phyloP scores from a whole-genome alignment of 1,139 yeast species.

The Pichia sp. region DNA sequence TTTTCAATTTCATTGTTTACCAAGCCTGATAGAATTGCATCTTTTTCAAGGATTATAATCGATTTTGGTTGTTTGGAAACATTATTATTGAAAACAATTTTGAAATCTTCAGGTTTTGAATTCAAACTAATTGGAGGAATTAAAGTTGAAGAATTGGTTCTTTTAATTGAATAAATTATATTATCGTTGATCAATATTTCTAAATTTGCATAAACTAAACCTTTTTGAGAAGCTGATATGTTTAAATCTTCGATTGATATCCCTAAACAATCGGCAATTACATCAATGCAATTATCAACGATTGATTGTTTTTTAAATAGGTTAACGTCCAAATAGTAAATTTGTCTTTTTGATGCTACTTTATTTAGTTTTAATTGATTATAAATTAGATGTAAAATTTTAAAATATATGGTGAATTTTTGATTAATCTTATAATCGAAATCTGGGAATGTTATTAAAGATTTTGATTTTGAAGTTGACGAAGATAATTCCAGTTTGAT shows the following conservation, averaged over 20 bases:
- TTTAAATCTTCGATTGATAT: constrained; percentile 34
- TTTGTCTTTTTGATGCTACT: constrained; percentile 50
- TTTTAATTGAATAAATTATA: neutral
- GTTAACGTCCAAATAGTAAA: constrained; percentile 58
- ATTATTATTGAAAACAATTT: constrained; percentile 12
- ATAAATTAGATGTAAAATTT: constrained; percentile 18
- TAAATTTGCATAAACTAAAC: constrained; percentile 42
- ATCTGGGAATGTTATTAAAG: constrained; percentile 17
- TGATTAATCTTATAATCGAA: constrained; percentile 12
- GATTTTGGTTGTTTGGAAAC: constrained; percentile 22
- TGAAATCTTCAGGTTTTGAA: constrained; percentile 19
- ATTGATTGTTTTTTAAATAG: constrained; percentile 44
- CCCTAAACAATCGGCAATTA: constrained; percentile 27
- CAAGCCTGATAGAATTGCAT: constrained; percentile 30
- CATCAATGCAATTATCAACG: constrained; percentile 39
- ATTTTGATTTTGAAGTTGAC: neutral
- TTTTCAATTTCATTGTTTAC: constrained; percentile 11
- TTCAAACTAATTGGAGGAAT: constrained; percentile 27
- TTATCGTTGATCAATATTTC: neutral
- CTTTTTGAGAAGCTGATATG: constrained; percentile 52
- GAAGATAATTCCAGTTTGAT: constrained; percentile 3
- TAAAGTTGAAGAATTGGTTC: constrained; percentile 17
- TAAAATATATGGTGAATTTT: constrained; percentile 22
- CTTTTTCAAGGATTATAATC: constrained; percentile 62
- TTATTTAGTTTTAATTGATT: constrained; percentile 16